phyloP scores from a whole-genome alignment of 208 protist genomes.

The Lotmaria passim region DNA sequence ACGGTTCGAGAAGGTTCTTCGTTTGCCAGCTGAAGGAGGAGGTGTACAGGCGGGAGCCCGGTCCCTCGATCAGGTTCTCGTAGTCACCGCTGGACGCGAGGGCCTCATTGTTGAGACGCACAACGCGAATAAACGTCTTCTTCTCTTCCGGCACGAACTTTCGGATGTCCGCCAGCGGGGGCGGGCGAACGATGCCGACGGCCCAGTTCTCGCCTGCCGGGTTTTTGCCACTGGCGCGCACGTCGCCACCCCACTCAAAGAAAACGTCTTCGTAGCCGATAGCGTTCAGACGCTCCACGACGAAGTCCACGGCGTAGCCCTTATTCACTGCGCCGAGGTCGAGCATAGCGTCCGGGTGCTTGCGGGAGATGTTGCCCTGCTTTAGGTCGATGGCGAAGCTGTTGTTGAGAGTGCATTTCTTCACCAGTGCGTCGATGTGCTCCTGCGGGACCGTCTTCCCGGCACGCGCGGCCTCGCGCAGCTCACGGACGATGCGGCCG shows the following conservation, averaged over 20 bases:
- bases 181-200: slow-evolving; percentile 62
- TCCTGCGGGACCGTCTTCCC: slow-evolving; percentile 37
- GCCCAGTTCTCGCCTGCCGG: slow-evolving; percentile 38
- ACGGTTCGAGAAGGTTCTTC: slow-evolving; percentile 47
- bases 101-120: slow-evolving; percentile 64
- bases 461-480: slow-evolving; percentile 36
- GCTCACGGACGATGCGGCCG: slow-evolving; percentile 34
- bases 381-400: slow-evolving; percentile 58
- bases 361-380: slow-evolving; percentile 46
- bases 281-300: slow-evolving; percentile 49
- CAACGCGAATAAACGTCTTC: slow-evolving; percentile 52
- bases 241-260: slow-evolving; percentile 76
- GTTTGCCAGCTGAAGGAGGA: slow-evolving; percentile 45
- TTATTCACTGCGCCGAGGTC: slow-evolving; percentile 71
- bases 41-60: slow-evolving; percentile 48
- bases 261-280: slow-evolving; percentile 51
- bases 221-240: slow-evolving; percentile 56
- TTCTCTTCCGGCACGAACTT: slow-evolving; percentile 33
- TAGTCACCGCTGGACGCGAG: slow-evolving; percentile 70
- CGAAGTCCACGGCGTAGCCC: slow-evolving; percentile 66
- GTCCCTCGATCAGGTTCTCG: slow-evolving; percentile 63
- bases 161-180: slow-evolving; percentile 46
- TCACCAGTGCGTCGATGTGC: slow-evolving; percentile 30
- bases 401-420: slow-evolving; percentile 46
- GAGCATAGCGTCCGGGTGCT: slow-evolving; percentile 52